Percentiles rank a stretch among this genome's conserved stretches.
phyloP scores from a whole-genome alignment of 2,329 filamentous ascomycete genomes.

The Scedosporium dehoogii region DNA sequence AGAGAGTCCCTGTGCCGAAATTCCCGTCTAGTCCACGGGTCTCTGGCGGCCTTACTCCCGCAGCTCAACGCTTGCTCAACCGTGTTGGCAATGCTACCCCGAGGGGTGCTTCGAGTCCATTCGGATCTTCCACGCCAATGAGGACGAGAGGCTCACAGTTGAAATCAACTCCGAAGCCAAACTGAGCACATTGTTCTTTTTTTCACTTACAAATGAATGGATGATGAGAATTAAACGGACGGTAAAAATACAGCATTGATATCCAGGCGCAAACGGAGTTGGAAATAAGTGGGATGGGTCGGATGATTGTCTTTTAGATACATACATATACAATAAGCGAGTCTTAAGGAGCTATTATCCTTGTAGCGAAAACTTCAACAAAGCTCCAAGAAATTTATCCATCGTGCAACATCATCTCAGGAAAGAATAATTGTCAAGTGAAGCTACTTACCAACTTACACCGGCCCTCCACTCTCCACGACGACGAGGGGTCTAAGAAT shows the following conservation, averaged over 20 bases:
- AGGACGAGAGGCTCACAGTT: slow-evolving; percentile 28
- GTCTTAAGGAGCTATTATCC: neutral
- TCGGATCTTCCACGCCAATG: slow-evolving; percentile 26
- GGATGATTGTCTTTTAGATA: neutral
- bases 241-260: neutral
- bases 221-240: slow-evolving; percentile 2
- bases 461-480: neutral
- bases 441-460: neutral
- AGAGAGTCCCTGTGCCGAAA: slow-evolving; percentile 54
- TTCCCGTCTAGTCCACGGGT: slow-evolving; percentile 58
- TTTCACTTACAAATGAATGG: neutral
- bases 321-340: neutral
- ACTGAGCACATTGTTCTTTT: neutral
- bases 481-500: neutral
- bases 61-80: slow-evolving; percentile 58
- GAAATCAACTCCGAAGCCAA: slow-evolving; percentile 18
- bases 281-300: neutral
- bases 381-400: neutral
- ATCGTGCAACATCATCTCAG: neutral
- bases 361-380: neutral
- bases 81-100: slow-evolving; percentile 41
- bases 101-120: slow-evolving; percentile 21
- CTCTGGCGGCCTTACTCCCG: slow-evolving; percentile 56
- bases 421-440: neutral
- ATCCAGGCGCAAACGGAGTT: neutral